Evolutionary conservation across 1,284 basidiomycete genomes (phyloP).

Genomic region (Ganoderma meredithae): DNA sequence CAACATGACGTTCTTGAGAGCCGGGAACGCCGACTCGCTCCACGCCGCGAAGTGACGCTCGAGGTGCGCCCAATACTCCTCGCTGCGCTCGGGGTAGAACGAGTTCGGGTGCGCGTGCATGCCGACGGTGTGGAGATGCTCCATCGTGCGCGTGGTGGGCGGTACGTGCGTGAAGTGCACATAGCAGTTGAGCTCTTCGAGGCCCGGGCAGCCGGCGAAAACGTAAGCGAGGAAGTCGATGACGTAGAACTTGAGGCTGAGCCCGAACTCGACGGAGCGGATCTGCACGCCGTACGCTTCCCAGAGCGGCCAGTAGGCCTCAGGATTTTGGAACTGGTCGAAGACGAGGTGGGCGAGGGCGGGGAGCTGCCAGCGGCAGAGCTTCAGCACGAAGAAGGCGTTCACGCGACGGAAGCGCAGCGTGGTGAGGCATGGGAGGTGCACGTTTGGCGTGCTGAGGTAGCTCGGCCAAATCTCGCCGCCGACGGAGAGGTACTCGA

Average conservation of each 20-base stretch:
- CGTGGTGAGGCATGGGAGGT: slow-evolving; percentile 53
- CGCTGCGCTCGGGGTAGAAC: slow-evolving; percentile 45
- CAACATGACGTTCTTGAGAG: slow-evolving; percentile 49
- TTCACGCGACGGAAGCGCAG: slow-evolving; percentile 60
- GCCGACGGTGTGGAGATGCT: slow-evolving; percentile 52
- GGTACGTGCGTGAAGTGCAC: slow-evolving; percentile 61
- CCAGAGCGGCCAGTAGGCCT: slow-evolving; percentile 50
- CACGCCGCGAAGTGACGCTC: slow-evolving; percentile 55
- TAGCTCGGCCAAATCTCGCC: slow-evolving; percentile 50
- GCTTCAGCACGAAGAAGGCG: slow-evolving; percentile 56
- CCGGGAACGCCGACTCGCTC: slow-evolving; percentile 45
- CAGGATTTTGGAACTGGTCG: slow-evolving; percentile 50
- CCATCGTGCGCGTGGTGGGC: slow-evolving; percentile 50
- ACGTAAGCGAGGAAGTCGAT: slow-evolving; percentile 54
- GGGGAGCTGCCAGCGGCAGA: slow-evolving; percentile 62
- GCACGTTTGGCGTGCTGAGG: slow-evolving; percentile 35
- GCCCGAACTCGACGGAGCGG: slow-evolving; percentile 62
- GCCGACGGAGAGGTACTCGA: slow-evolving; percentile 64
- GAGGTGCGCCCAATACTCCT: slow-evolving; percentile 51
- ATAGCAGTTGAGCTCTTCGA: slow-evolving; percentile 64
- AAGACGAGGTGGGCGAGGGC: slow-evolving; percentile 55
- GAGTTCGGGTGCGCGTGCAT: slow-evolving; percentile 57
- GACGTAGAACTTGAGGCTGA: slow-evolving; percentile 57
- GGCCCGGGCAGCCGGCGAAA: slow-evolving; percentile 53
- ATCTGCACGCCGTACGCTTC: slow-evolving; percentile 58